Percentiles rank a stretch among this genome's conserved stretches.
These are phyloP conservation scores for Aspergillus pseudotamarii DNA, from an alignment of 2,329 filamentous ascomycete species.

Conservation along the genomic window DNA sequence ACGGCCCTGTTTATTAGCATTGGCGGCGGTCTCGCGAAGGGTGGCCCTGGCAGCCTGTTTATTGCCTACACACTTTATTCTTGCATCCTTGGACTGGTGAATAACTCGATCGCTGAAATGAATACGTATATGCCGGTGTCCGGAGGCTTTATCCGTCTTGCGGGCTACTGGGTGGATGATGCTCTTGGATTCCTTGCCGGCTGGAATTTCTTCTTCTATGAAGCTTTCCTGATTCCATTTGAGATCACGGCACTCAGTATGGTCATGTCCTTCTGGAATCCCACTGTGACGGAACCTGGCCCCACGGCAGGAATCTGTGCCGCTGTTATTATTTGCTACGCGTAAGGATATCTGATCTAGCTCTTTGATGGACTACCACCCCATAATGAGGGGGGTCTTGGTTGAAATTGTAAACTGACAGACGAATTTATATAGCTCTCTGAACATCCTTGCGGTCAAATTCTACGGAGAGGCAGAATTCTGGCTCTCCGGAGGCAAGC, in stretches of 20 bases:
- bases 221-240: conserved; percentile 42
- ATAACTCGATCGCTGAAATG: conserved; percentile 51
- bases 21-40: conserved; percentile 40
- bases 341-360: conserved; percentile 16
- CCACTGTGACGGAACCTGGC: conserved; percentile 28
- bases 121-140: conserved; percentile 46
- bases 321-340: conserved; percentile 30
- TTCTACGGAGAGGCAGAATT: conserved; percentile 68
- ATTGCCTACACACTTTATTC: conserved; percentile 37
- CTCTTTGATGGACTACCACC: background rate
- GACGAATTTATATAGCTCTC: conserved; percentile 34
- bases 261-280: conserved; percentile 44
- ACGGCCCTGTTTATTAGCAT: conserved; percentile 45
- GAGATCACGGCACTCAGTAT: conserved; percentile 47
- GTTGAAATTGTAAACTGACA: background rate
- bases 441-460: conserved; percentile 71
- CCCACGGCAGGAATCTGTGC: conserved; percentile 40
- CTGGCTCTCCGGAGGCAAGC: conserved; percentile 58
- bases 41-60: conserved; percentile 43
- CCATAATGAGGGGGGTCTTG: too few relatives aligned
- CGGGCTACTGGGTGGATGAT: conserved; percentile 50
- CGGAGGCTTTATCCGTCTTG: conserved; percentile 45
- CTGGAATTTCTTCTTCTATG: conserved; percentile 54
- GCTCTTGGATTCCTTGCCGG: conserved; percentile 49
- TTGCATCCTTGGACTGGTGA: conserved; percentile 39